Evolutionary conservation across 1,284 basidiomycete species (phyloP), one percentile per base, ranked within the genome.

Genomic region (Irpex rosettiformis): DNA sequence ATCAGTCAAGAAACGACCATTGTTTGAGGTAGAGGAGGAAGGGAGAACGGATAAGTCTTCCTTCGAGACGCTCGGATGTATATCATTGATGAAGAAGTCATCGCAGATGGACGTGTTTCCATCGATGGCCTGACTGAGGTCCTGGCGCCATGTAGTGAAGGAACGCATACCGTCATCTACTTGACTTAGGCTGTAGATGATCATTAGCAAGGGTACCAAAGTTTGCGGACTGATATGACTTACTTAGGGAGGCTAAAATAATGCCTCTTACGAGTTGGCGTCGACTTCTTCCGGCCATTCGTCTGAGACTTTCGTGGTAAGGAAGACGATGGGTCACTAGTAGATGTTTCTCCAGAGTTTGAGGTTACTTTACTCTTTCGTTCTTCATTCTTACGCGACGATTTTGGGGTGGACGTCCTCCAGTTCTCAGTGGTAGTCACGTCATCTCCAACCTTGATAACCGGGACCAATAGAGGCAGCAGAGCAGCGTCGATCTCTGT

Each of bases 401-500:
- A 18, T 76, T 76, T 24, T 70, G 75, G 37, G 16, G 79, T 76
- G n/a, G n/a, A n/a, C 22, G 74, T 73, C 22, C 72, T 75, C 64
- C 74, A 77, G 16, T 74, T 72, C 59, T 68, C 59, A 56, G 75
- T 78, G 64, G 86, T 79, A 66, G 73, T 80, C 71, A 86, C 78
- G 52, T 81, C 77, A 4, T 72, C 63, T 21, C 85, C 82, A 54
- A 86, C 73, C 56, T 74, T 85, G 25, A 88, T 72, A 3, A 85
- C 85, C n/a, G 86, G 85, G 37, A 88, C 78, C 29, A 88, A 79
- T 24, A 86, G 70, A n/a, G 86, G 86, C 2, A 89, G 74, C 16
- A 88, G 74, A 25, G 81, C 82, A 8, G 86, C 83, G 61, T 89
- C 86, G 58, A 88, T 86, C 72, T 86, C 84, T 58, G 82, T 82